Evolutionary conservation across 495 filamentous ascomycete species (phyloP), one percentile per base, ranked within the genome.

Genomic region (Aspergillus hancockii): DNA sequence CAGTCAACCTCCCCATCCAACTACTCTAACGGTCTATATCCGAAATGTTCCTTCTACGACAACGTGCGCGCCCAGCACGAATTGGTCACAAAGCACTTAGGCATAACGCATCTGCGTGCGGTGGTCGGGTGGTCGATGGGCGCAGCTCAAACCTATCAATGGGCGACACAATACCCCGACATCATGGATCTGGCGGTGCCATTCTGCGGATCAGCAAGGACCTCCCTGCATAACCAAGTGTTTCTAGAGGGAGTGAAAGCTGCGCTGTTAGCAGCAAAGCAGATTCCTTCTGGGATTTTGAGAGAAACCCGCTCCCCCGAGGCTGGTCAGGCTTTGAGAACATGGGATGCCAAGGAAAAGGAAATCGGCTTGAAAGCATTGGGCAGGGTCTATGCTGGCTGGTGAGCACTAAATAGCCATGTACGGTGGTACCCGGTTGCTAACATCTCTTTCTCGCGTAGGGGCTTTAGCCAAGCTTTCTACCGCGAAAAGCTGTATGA

Each of bases 61-160:
- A 90, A 90, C 62, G 85, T 91, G 3, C 76, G 80, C 13, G 88
- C 88, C 5, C 87, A 91, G 65, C 67, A 91, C 61, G 73, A 75
- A 18, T 79, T 90, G 8, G 77, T 89, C 13, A 89, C 85, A 10
- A 75, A 89, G 71, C 77, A 83, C 56, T 69, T 91, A 5, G 82
- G 79, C 14, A 79, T 91, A 62, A 78, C 71, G 12, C 87, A 89
- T 71, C 71, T 85, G 1, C 74, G 77, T 21, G 85, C 85, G 14
- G 86, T 91, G 3, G 45, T 89, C 0, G 88, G 88, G 5, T 90
- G 86, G 85, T 85, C 81, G 22, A 89, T 91, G 88, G 88, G 87
- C 8, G 87, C 79, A 2, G 85, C 78, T 0, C 87, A 90, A 63
- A 83, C 81, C 1, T 88, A 79, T 60, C 85, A 90, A 62, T 91